These are phyloP conservation scores for Lasiodiplodia gonubiensis DNA, from an alignment of 2,329 filamentous ascomycete genomes.

Conservation along the genomic window DNA sequence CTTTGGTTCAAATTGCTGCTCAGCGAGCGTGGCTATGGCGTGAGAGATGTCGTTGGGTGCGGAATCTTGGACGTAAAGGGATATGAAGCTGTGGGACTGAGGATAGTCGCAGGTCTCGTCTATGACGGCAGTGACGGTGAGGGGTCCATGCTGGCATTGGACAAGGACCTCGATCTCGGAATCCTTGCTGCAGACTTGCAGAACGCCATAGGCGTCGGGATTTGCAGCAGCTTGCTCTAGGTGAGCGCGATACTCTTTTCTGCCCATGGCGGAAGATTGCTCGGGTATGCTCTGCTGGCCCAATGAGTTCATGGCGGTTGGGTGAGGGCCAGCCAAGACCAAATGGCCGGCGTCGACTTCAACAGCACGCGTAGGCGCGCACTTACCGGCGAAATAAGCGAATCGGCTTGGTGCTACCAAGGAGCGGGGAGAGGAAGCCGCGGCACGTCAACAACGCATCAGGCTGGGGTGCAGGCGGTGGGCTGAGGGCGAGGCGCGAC, in stretches of 20 bases:
- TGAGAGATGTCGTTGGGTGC: conserved; percentile 50
- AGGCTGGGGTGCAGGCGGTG: neutral
- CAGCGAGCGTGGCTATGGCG: conserved; percentile 54
- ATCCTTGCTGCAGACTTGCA: conserved; percentile 67
- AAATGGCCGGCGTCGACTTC: neutral
- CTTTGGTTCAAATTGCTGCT: conserved; percentile 47
- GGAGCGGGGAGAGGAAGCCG: conserved; percentile 4
- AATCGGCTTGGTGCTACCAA: neutral
- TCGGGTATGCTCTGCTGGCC: conserved; percentile 26
- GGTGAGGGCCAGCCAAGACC: neutral
- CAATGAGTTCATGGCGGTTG: neutral
- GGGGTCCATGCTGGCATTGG: conserved; percentile 39
- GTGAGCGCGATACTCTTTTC: conserved; percentile 69
- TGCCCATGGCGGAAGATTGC: conserved; percentile 60
- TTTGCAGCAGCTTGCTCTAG: conserved; percentile 50
- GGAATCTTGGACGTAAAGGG: conserved; percentile 58
- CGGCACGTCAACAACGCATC: conserved; percentile 17
- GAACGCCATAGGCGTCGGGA: conserved; percentile 55
- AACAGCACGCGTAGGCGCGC: too few relatives aligned
- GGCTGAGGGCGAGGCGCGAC: neutral
- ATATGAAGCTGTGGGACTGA: conserved; percentile 60
- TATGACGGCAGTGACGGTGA: conserved; percentile 48
- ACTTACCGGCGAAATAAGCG: neutral
- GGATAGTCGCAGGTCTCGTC: conserved; percentile 67
- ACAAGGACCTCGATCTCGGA: conserved; percentile 74